Conservation (phyloP, 2,329 filamentous ascomycete species). For the Trichoderma pleuroti region DNA sequence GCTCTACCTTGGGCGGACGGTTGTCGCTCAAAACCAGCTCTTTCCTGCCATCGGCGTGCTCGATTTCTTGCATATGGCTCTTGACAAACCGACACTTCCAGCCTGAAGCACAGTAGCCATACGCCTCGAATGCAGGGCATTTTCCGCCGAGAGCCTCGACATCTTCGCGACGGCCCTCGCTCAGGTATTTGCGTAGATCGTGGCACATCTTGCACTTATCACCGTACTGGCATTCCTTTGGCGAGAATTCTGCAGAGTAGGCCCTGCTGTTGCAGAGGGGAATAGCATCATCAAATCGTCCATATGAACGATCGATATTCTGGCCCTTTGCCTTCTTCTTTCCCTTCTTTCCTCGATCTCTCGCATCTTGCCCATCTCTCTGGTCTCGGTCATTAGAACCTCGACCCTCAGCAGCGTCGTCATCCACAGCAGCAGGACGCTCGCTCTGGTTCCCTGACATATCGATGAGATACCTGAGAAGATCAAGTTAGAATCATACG, state of each 20-base stretch:
- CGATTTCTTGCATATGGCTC: slow-evolving; percentile 80
- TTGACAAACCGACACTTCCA: slow-evolving; percentile 93
- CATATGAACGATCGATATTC: slow-evolving; percentile 80
- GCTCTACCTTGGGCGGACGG: slow-evolving; percentile 19
- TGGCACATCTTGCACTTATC: slow-evolving; percentile 80
- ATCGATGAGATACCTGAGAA: slow-evolving; percentile 42
- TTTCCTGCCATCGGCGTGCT: slow-evolving; percentile 73
- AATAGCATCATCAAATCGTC: slow-evolving; percentile 71
- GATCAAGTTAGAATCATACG: not conserved
- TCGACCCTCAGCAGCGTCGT: slow-evolving; percentile 49
- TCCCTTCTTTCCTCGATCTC: slow-evolving; percentile 36
- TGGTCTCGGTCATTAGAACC: slow-evolving; percentile 34
- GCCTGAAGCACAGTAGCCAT: slow-evolving; percentile 74
- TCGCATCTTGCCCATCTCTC: slow-evolving; percentile 55
- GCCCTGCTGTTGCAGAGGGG: slow-evolving; percentile 73
- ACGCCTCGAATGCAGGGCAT: slow-evolving; percentile 76
- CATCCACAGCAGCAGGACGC: slow-evolving; percentile 36
- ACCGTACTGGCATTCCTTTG: slow-evolving; percentile 70
- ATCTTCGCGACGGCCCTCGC: slow-evolving; percentile 76
- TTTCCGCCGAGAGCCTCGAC: slow-evolving; percentile 70
- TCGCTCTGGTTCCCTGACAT: slow-evolving; percentile 28
- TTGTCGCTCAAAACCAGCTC: slow-evolving; percentile 69
- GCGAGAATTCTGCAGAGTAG: slow-evolving; percentile 75
- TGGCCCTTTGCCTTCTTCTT: slow-evolving; percentile 59
- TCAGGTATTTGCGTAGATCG: slow-evolving; percentile 79